These are phyloP conservation scores for Saccharomyces hybrid DNA, from an alignment of 1,139 yeast genomes.

Conservation along the genomic window DNA sequence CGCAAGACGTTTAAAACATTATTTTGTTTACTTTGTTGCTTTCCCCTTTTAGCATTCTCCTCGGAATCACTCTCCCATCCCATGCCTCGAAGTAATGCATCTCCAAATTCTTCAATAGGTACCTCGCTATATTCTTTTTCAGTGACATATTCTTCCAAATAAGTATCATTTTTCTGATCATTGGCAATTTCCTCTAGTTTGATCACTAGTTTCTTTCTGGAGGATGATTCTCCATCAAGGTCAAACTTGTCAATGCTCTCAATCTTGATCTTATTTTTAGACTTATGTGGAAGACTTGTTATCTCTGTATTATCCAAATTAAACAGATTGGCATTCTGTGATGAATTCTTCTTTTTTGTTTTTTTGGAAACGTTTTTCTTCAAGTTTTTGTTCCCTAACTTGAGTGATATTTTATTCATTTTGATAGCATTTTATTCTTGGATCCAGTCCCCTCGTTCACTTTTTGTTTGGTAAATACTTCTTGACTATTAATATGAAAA, in stretches of 20 bases:
- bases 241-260: neutral
- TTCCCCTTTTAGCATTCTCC: conserved; percentile 11
- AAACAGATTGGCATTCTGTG: neutral
- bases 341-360: neutral
- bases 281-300: neutral
- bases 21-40: neutral
- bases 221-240: neutral
- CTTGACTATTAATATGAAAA: neutral
- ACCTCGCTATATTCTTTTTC: conserved; percentile 49
- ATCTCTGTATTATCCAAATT: neutral
- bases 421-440: too few species aligned
- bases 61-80: conserved; percentile 42
- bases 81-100: conserved; percentile 65
- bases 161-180: neutral
- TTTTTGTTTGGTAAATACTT: neutral
- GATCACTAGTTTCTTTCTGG: neutral
- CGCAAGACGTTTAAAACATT: neutral
- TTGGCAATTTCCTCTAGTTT: neutral
- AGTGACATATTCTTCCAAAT: conserved; percentile 14
- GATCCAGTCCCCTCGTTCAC: too few species aligned
- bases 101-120: conserved; percentile 83
- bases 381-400: neutral
- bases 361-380: neutral
- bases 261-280: neutral
- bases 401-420: neutral